Percentiles rank a stretch among this genome's conserved stretches.
Evolutionary conservation across 805 yeast species (phyloP).

Genomic region (Pachysolen tannophilus): DNA sequence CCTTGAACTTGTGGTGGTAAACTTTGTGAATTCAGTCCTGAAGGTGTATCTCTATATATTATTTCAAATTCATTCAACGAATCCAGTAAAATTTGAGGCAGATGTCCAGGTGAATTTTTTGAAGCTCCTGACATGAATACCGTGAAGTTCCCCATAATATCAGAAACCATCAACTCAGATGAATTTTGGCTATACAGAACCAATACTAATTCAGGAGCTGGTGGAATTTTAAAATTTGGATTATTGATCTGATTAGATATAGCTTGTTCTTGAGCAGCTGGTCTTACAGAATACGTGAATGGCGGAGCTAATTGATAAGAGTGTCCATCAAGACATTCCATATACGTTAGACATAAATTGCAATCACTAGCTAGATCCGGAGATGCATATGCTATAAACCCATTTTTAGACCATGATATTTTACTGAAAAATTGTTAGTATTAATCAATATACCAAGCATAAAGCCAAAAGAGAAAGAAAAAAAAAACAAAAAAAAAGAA

Average conservation of each 20-base stretch:
- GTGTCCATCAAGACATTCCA: constrained; percentile 69
- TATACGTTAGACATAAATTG: constrained; percentile 51
- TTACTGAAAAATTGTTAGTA: constrained; percentile 9
- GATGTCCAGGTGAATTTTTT: constrained; percentile 24
- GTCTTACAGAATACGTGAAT: constrained; percentile 22
- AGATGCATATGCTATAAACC: constrained; percentile 66
- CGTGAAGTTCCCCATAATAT: constrained; percentile 58
- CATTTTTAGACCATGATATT: constrained; percentile 78
- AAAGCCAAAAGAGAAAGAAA: too few species aligned
- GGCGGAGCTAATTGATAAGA: constrained; percentile 72
- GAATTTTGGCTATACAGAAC: constrained; percentile 75
- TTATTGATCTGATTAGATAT: constrained; percentile 11
- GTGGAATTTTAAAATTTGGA: constrained; percentile 20
- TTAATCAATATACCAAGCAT: too few species aligned
- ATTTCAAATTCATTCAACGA: constrained; percentile 31
- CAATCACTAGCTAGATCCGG: constrained; percentile 25
- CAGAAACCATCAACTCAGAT: constrained; percentile 75
- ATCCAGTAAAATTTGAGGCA: constrained; percentile 29
- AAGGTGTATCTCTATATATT: constrained; percentile 34
- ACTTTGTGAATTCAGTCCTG: neutral
- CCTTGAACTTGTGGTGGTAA: too few species aligned
- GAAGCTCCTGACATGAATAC: constrained; percentile 44
- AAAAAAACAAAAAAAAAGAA: too few species aligned
- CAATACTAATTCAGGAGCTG: constrained; percentile 23
- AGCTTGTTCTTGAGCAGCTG: constrained; percentile 17